Base-by-base conservation (phyloP, 768 basidiomycete genomes). In the Russula brevipes region DNA sequence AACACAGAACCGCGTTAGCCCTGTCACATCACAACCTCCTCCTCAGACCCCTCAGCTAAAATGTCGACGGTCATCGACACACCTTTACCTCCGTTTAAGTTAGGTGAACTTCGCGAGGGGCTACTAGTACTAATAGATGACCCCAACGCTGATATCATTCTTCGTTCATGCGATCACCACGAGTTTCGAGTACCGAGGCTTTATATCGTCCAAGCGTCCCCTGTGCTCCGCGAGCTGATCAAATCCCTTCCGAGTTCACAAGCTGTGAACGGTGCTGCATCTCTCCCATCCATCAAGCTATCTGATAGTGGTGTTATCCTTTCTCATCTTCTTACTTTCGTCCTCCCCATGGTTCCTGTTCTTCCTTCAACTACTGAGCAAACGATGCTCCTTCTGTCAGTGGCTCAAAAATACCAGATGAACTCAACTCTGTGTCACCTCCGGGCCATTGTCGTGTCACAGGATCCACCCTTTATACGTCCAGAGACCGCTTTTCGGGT, bases 161-260 rank as follows among this genome's bases (percentile, higher is more conserved):
- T 62, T 36, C 49, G 49, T 11, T 51, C 61, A 3, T 24, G 17
- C 16, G 55, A 62, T 19, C 45, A 24, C 24, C 55, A 42, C 9
- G 54, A 62, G 42, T 62, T 62, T 39, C 41, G 19, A 62, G 49
- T 62, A 3, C 54, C 49, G 12, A 57, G 36, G 24, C 10, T 62
- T 9, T 62, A 62, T 19, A 44, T 62, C 55, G 19, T 57, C 4
- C 42, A 62, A 14, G 52, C 33, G 41, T 62, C 61, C 16, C 39
- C 61, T 17, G 41, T 62, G 14, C 75, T 82, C 60, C 66, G 68
- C 36, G 8, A 24, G 31, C 33, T 41, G 10, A 61, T 55, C 47
- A 24, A 9, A 33, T 17, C 2, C 16, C 3, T 38, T 14, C 35
- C 54, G 8, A 19, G 8, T 33, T 42, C 31, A 33, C 30, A 10